Base-by-base conservation (phyloP, 2,329 filamentous ascomycete species). In the Elsinoe australis region DNA sequence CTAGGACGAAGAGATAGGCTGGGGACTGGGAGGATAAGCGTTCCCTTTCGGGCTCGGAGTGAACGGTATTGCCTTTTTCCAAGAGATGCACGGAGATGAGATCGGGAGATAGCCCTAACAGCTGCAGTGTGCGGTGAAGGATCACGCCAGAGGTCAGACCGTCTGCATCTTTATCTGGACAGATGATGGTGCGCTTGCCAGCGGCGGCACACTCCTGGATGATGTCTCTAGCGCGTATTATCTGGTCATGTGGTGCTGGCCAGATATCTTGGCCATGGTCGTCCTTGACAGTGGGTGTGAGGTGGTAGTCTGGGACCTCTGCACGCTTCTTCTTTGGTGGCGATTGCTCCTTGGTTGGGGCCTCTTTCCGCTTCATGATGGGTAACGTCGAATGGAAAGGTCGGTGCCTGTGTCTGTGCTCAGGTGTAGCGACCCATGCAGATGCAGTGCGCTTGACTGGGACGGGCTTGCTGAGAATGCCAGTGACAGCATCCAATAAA, bases 101-200 rank as follows among this genome's bases (percentile, higher is more conserved):
- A 5, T 68, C 61, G 5, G 68, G 54, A 7, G 72, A 61, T 0
- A 83, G 68, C 1, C 80, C 80, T 0, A 85, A 72, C 1, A 76
- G 63, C 1, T 73, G 61, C 3, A 85, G 66, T 0, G 79, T 82
- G 48, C 73, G 75, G 49, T 76, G 68, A 1, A 85, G 59, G 22
- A 84, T 83, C 1, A 75, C 74, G 0, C 81, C 82, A 2, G 80
- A 77, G 2, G 75, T 75, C 2, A 85, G 66, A 0, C 81, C 82
- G 60, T 85, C 81, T 2, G 79, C 79, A 55, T 84, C 80, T 57
- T 83, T 84, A 58, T 85, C 81, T 0, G 82, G 82, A 0, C 83
- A 70, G 10, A 85, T 78, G 14, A 84, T 61, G 1, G 74, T 76
- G 28, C 64, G 68, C 49, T 76, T 69, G 7, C 70, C 63, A 8